phyloP scores from a whole-genome alignment of 176 grass and related monocot genomes.

The Cenchrus purpureus region DNA sequence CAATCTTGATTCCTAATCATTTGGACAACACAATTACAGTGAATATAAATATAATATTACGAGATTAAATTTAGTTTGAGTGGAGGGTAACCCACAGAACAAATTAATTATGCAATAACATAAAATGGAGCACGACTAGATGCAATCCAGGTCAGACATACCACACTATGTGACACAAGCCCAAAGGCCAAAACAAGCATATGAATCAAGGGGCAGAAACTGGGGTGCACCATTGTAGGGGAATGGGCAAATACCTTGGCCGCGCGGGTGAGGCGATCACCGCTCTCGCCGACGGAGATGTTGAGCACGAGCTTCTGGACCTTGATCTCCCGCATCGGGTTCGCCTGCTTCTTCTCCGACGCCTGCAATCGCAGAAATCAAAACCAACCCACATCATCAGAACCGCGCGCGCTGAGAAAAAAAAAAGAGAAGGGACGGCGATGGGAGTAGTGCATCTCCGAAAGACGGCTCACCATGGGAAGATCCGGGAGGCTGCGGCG shows the following conservation, averaged over 20 bases:
- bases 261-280: constrained; percentile 82
- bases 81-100: not conserved
- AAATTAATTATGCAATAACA: not conserved
- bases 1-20: not conserved
- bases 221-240: not conserved
- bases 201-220: not conserved
- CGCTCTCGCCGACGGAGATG: constrained; percentile 92
- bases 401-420: not conserved
- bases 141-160: not conserved
- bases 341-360: constrained; percentile 80
- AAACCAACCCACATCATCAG: constrained; percentile 16
- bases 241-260: constrained; percentile 49
- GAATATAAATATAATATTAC: not conserved
- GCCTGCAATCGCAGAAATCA: constrained; percentile 46
- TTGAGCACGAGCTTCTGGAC: constrained; percentile 89
- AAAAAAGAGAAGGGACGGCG: not conserved
- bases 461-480: constrained; percentile 46
- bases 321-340: constrained; percentile 87
- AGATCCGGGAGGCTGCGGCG: constrained; percentile 24
- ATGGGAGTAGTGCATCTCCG: not conserved
- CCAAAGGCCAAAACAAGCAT: not conserved
- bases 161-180: not conserved
- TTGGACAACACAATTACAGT: not conserved
- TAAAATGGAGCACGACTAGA: not conserved
- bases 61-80: not conserved